A percentile compares a stretch with the other conserved stretches of the same genome.
phyloP scores from a whole-genome alignment of 2,329 filamentous ascomycete genomes.

The Ascochyta koolunga region DNA sequence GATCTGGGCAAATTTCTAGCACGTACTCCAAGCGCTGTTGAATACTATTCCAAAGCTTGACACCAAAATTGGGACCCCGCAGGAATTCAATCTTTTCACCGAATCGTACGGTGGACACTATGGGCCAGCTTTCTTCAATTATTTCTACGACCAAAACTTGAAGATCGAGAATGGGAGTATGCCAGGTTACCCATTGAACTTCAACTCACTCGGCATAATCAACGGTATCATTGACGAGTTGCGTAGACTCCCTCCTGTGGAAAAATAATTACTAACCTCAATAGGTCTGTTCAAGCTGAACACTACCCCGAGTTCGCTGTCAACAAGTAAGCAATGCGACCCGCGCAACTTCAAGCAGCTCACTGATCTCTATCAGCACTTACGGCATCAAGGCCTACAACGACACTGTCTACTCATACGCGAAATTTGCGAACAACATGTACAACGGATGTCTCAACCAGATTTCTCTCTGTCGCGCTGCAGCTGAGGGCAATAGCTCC shows the following conservation, averaged over 20 bases:
- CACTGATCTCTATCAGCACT: constrained; percentile 34
- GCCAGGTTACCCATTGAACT: constrained; percentile 58
- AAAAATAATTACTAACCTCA: not conserved
- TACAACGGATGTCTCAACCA: constrained; percentile 55
- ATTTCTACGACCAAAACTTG: constrained; percentile 64
- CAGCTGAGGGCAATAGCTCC: constrained; percentile 45
- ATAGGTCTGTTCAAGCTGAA: constrained; percentile 51
- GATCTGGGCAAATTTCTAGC: constrained; percentile 11
- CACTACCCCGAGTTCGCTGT: constrained; percentile 60
- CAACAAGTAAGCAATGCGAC: constrained; percentile 42
- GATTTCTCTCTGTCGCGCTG: constrained; percentile 59
- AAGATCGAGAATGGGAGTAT: constrained; percentile 58
- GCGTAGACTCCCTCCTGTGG: not conserved
- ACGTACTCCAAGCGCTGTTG: constrained; percentile 32
- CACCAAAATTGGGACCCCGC: constrained; percentile 41
- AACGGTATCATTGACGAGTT: constrained; percentile 54
- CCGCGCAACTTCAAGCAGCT: not conserved
- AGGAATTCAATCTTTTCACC: constrained; percentile 61
- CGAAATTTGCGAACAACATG: constrained; percentile 61
- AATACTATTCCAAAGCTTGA: constrained; percentile 32
- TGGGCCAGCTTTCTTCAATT: constrained; percentile 61
- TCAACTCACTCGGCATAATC: constrained; percentile 60
- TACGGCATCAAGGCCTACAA: constrained; percentile 63
- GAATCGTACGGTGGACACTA: constrained; percentile 60
- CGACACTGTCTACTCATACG: constrained; percentile 64